These are phyloP conservation scores for Capillidium heterosporum DNA, from an alignment of 371 early-diverging fungal species.

Conservation along the genomic window DNA sequence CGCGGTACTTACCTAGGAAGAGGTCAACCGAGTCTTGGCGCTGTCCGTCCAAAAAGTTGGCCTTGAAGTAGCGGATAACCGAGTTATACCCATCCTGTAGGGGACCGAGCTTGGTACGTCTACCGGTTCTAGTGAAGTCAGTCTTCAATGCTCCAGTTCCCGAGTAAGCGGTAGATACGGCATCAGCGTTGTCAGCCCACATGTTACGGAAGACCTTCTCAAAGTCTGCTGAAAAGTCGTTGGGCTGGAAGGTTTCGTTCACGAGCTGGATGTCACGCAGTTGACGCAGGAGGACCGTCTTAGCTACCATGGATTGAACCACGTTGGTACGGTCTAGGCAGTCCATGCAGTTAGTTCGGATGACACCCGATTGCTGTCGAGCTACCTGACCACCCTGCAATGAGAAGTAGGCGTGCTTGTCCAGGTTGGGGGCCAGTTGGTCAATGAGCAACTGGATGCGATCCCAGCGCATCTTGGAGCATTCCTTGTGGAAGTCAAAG, in stretches of 20 bases:
- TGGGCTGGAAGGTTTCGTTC: background rate
- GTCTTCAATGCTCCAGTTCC: slow-evolving; percentile 98
- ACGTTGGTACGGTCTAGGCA: slow-evolving; percentile 99
- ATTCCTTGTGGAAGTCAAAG: slow-evolving; percentile 95
- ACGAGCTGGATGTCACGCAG: slow-evolving; percentile 17
- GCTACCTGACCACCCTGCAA: background rate
- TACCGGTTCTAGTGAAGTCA: slow-evolving; percentile 86
- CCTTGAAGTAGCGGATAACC: slow-evolving; percentile 67
- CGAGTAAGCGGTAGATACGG: slow-evolving; percentile 81
- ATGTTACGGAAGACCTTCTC: slow-evolving; percentile 15
- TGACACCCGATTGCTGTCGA: slow-evolving; percentile 51
- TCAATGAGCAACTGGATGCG: slow-evolving; percentile 61
- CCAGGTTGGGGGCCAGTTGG: slow-evolving; percentile 39
- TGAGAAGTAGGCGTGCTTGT: slow-evolving; percentile 37
- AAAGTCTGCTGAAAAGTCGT: too few relatives aligned
- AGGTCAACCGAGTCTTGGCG: slow-evolving; percentile 31
- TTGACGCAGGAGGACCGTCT: slow-evolving; percentile 40
- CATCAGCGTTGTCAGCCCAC: slow-evolving; percentile 99
- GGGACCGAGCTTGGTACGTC: slow-evolving; percentile 63
- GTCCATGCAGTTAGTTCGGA: slow-evolving; percentile 99
- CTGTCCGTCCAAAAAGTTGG: slow-evolving; percentile 82
- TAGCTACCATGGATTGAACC: slow-evolving; percentile 83
- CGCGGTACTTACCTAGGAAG: slow-evolving; percentile 1
- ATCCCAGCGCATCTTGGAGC: slow-evolving; percentile 77
- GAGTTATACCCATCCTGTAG: slow-evolving; percentile 72